Percentiles rank a stretch among this genome's conserved stretches.
Conservation (phyloP, 1,284 basidiomycete species). For the Rhodotorula sp. region DNA sequence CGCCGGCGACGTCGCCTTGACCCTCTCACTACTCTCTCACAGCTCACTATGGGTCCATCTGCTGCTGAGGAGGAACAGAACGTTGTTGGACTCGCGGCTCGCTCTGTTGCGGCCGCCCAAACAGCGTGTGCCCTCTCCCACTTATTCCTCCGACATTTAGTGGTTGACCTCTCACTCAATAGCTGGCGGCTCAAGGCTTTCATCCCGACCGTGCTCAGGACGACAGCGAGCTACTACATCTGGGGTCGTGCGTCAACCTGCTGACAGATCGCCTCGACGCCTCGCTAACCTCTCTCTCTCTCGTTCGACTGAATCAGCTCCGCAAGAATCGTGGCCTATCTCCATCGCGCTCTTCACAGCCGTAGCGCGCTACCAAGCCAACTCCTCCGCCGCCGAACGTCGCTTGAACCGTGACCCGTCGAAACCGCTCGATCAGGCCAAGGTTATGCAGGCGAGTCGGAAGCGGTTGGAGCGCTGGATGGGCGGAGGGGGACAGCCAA, state of each 20-base stretch:
- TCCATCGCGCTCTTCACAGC: conserved; percentile 17
- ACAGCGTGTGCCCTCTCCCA: neutral
- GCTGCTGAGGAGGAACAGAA: neutral
- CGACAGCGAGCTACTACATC: conserved; percentile 10
- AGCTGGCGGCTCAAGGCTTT: conserved; percentile 3
- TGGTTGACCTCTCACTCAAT: neutral
- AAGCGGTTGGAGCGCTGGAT: conserved; percentile 4
- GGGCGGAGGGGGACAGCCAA: conserved; percentile 1
- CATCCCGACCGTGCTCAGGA: neutral
- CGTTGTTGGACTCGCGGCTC: neutral
- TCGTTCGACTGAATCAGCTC: neutral
- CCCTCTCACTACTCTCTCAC: neutral
- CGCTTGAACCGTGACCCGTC: neutral
- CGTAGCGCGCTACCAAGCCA: conserved; percentile 4
- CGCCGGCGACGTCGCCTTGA: neutral
- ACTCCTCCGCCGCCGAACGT: neutral
- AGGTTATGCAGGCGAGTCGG: neutral
- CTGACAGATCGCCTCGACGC: neutral
- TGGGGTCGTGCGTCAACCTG: neutral
- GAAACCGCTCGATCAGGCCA: neutral
- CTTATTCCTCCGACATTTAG: neutral
- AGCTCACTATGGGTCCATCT: neutral
- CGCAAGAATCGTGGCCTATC: conserved; percentile 19
- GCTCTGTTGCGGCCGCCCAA: neutral
- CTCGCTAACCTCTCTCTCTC: neutral